Conservation (phyloP, 768 basidiomycete species). For the Galerina marginata region DNA sequence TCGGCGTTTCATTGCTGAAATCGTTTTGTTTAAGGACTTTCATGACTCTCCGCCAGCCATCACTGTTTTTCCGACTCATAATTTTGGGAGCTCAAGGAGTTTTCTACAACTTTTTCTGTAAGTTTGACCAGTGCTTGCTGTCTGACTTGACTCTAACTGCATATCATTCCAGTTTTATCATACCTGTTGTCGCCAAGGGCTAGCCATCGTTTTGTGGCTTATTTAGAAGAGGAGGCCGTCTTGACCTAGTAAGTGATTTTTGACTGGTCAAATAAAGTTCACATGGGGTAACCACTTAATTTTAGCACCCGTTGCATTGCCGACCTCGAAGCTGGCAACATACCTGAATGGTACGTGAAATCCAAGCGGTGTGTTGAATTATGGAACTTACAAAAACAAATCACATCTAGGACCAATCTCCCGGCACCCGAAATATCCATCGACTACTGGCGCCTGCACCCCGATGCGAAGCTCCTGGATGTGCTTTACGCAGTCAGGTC, state of each 20-base stretch:
- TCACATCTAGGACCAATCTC: slow-evolving; percentile 55
- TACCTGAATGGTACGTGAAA: slow-evolving; percentile 74
- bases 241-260: slow-evolving; percentile 74
- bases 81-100: slow-evolving; percentile 93
- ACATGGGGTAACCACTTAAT: neutral
- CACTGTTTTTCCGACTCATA: slow-evolving; percentile 78
- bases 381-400: neutral
- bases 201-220: slow-evolving; percentile 91
- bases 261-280: slow-evolving; percentile 4
- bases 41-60: slow-evolving; percentile 88
- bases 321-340: slow-evolving; percentile 80
- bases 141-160: slow-evolving; percentile 3
- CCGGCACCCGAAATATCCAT: slow-evolving; percentile 90
- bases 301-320: slow-evolving; percentile 78
- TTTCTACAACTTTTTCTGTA: slow-evolving; percentile 89
- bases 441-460: slow-evolving; percentile 88
- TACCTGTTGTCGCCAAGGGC: slow-evolving; percentile 78
- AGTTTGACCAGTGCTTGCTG: slow-evolving; percentile 28
- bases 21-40: slow-evolving; percentile 70
- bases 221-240: slow-evolving; percentile 95
- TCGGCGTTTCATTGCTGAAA: slow-evolving; percentile 9
- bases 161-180: slow-evolving; percentile 60
- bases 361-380: slow-evolving; percentile 1
- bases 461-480: slow-evolving; percentile 81
- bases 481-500: slow-evolving; percentile 91